A percentile compares a stretch with the other conserved stretches of the same genome.
Evolutionary conservation across 805 yeast genomes (phyloP).

Genomic region (Teunomyces panamensis): DNA sequence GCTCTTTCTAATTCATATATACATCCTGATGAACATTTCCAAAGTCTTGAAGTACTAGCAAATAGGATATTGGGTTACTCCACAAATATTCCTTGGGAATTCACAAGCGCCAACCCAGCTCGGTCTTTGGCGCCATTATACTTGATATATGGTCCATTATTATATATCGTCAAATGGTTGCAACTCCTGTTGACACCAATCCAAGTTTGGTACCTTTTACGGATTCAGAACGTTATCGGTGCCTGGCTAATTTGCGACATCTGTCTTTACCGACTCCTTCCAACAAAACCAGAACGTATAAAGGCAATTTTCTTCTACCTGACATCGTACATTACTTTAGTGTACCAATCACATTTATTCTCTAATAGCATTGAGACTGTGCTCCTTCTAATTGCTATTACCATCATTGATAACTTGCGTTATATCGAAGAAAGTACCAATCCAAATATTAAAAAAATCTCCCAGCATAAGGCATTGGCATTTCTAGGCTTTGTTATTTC

Average conservation of each 20-base stretch:
- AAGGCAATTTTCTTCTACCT: constrained; percentile 48
- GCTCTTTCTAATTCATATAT: constrained; percentile 77
- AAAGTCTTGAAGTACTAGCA: constrained; percentile 74
- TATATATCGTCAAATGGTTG: constrained; percentile 29
- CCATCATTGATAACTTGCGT: constrained; percentile 46
- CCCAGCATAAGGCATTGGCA: constrained; percentile 9
- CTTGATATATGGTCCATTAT: constrained; percentile 65
- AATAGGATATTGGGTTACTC: constrained; percentile 42
- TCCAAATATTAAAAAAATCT: background rate
- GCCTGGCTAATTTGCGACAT: constrained; percentile 38
- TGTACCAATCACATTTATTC: constrained; percentile 82
- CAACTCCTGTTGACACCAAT: constrained; percentile 44
- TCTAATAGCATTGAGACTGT: constrained; percentile 82
- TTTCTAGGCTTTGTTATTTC: constrained; percentile 50
- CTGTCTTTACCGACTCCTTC: constrained; percentile 46
- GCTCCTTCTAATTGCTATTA: constrained; percentile 49
- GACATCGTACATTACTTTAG: constrained; percentile 68
- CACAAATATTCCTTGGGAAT: constrained; percentile 80
- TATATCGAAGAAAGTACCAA: constrained; percentile 7
- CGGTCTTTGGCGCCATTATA: constrained; percentile 72
- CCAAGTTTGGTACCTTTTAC: constrained; percentile 49
- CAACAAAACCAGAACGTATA: constrained; percentile 48
- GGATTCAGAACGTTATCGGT: constrained; percentile 47
- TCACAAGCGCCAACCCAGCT: constrained; percentile 51
- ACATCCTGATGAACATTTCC: constrained; percentile 98